phyloP scores from a whole-genome alignment of 148 eudicot genomes.

The Arctostaphylos glauca region DNA sequence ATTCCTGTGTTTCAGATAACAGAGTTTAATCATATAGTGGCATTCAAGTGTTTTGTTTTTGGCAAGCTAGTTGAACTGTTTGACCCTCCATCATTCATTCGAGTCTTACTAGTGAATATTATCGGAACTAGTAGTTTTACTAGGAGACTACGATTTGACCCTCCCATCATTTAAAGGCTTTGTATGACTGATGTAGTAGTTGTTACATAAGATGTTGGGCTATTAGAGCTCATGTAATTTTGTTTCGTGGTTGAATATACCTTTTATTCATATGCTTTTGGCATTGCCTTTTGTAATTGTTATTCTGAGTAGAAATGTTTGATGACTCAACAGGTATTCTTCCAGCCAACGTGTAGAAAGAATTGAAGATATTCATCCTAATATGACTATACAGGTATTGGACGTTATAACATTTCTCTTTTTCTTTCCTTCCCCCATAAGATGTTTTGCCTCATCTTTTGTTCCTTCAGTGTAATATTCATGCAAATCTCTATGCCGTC shows the following conservation, averaged over 20 bases:
- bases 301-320: not conserved
- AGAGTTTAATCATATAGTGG: not conserved
- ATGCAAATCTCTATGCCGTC: not conserved
- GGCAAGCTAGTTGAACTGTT: not conserved
- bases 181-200: not conserved
- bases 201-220: not conserved
- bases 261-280: conserved; percentile 9
- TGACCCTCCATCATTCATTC: not conserved
- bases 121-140: not conserved
- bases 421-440: not conserved
- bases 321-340: conserved; percentile 31
- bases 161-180: not conserved
- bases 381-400: conserved; percentile 65
- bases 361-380: conserved; percentile 67
- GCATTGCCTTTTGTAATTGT: not conserved
- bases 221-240: not conserved
- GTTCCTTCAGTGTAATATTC: not conserved
- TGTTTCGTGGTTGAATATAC: conserved; percentile 6
- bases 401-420: not conserved
- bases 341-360: conserved; percentile 39
- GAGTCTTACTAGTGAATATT: not conserved
- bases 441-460: not conserved
- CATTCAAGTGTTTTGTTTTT: not conserved
- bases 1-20: not conserved
- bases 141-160: not conserved